Base-by-base conservation (phyloP, 257 asterid genomes). In the Catharanthus roseus region DNA sequence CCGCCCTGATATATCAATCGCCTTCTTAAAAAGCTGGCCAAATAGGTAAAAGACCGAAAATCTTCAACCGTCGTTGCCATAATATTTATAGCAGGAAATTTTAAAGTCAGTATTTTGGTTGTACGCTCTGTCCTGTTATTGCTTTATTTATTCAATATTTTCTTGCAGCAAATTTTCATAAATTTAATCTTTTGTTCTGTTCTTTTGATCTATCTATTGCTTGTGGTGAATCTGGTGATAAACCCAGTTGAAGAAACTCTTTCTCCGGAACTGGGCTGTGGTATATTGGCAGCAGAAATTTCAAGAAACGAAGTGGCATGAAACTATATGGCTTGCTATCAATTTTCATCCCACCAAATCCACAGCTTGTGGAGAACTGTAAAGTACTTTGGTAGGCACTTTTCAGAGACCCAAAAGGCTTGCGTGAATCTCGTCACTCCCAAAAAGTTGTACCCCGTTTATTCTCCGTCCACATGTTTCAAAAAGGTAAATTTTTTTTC, bases 241-340 rank as follows among this genome's bases (percentile, higher is more conserved):
- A 38, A 38, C 42, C 42, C 47, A 61, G 67, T 61, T 61, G 67
- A 19, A 34, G 36, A 24, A 41, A 33, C 47, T 10, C 45, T 62
- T 24, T 34, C 7, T 62, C 3, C 53, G 18, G 26, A 33, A 29
- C 23, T 5, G 42, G 12, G n/a, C 6, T 31, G 8, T 29, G 65
- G 42, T 0, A 5, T 29, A 15, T 58, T 58, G 65, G 21, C 41
- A 34, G 67, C 67, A 8, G 41, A 19, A 34, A 36, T 34, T 62
- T 62, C 67, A 36, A 34, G 67, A 62, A 61, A 62, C 67, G 28
- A 62, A 62, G 18, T 62, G 67, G 67, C n/a, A 62, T 62, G 67
- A 71, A 69, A 71, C 63, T 75, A 67, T 70, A 86, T 88, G 97
- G 95, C 95, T 55, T 84, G 85, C 84, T 80, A 65, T 79, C 86